Base-by-base conservation (phyloP, 805 yeast genomes). In the Candida fluviatilis region DNA sequence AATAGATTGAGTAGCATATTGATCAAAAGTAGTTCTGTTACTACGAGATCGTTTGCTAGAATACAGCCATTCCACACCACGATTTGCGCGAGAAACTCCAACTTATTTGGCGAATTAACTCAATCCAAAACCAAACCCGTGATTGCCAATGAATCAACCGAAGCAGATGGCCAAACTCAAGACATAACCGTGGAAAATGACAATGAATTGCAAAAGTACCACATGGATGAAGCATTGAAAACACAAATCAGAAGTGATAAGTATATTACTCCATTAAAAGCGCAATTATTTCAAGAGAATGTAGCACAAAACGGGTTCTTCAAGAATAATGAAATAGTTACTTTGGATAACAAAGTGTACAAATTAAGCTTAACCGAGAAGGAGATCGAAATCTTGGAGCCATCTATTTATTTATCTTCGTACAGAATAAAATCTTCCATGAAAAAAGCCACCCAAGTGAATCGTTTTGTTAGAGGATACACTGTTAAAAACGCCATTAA, bases 371-470 rank as follows among this genome's bases (percentile, higher is more conserved):
- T 91, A 37, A 66, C 78, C 3, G 64, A 66, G 28, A 72, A 75
- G 39, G 95, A 89, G 58, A 78, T 87, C 39, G 84, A 82, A 38
- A 76, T 81, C 2, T 70, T 91, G 42, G 96, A 89, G 60, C 98
- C 98, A 17, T 80, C 93, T 10, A 76, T 91, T n/a, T 88, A 80
- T 62, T 62, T 85, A 40, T 75, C 83, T 57, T 84, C 95, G 8
- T 82, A 73, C 69, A 76, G 98, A 61, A 73, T 90, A 50, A 87
- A 87, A 59, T 76, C 90, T n/a, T 82, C 95, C 4, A 76, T 83
- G 69, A 91, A 91, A 64, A 91, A 91, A 64, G 87, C 93, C 32
- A 87, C 87, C 8, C 69, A 80, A 28, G 84, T 88, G 35, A 70
- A 86, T 47, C 74, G 97, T 48, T 77, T 89, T 54, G 75, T 90